Conservation (phyloP, 2,329 filamentous ascomycete species). For the Fusarium humuli region DNA sequence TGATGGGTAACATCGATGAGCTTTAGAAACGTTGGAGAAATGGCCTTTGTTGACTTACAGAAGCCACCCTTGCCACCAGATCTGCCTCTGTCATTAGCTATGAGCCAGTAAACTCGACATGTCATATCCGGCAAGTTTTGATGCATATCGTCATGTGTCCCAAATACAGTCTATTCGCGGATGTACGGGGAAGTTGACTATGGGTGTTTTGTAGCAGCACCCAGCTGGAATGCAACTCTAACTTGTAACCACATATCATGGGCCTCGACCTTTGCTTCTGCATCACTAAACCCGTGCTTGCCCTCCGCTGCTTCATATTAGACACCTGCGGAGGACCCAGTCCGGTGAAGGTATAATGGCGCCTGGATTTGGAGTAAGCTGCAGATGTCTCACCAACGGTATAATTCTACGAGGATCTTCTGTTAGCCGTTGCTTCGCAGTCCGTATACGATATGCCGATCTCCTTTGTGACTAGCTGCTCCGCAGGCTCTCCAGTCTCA, state of each 20-base stretch:
- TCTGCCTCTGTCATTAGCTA: neutral
- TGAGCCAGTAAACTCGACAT: neutral
- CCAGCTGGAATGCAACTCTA: neutral
- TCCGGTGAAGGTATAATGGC: neutral
- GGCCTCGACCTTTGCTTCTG: neutral
- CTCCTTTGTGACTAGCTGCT: neutral
- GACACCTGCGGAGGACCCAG: neutral
- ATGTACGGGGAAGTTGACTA: neutral
- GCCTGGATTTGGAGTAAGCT: neutral
- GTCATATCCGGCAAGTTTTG: neutral
- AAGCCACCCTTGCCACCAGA: neutral
- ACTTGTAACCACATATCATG: neutral
- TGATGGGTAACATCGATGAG: neutral
- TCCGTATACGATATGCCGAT: neutral
- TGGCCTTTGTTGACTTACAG: neutral
- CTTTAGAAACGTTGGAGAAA: neutral
- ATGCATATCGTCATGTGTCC: neutral
- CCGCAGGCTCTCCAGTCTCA: neutral
- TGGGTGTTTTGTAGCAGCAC: neutral
- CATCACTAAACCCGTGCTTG: neutral
- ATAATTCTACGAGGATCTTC: neutral
- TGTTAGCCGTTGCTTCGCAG: neutral
- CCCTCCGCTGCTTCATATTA: neutral
- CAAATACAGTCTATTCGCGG: neutral
- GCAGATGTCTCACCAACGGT: neutral